Base-by-base conservation (phyloP, 345 rosid species). In the Aurinia saxatilis region DNA sequence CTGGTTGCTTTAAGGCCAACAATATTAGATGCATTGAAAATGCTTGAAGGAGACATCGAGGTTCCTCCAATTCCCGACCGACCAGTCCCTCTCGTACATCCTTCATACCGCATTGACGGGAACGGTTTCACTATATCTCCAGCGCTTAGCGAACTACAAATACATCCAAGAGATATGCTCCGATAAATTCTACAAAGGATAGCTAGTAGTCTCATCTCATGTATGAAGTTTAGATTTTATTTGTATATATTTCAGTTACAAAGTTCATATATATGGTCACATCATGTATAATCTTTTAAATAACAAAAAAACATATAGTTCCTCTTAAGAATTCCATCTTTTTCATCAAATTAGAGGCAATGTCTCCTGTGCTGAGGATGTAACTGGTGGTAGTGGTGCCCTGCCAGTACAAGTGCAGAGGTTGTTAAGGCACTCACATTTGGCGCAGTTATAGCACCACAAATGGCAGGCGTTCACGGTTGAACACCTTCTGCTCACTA, bases 1-100 rank as follows among this genome's bases (percentile, higher is more conserved):
- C 84, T 92, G 91, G 98, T 89, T 50, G 93, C 95, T 57, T 62
- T 87, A 12, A 84, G 95, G 78, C 98, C 96, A 23, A 85, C 93
- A 35, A 85, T 85, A 27, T 37, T 73, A 42, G 96, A 87, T 47
- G 96, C 98, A 11, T 64, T 92, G 64, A 89, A 79, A 70, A 87
- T 92, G 98, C 71, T 92, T 40, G 95, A 92, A 79, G 96, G 95
- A 35, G 98, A 91, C 37, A 77, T 82, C 19, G 95, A 92, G 57
- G 93, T 89, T 50, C 95, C 95, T 8, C 57, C 78, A 0, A 78
- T 89, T 48, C 91, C 96, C 0, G 95, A 91, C 40, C 77, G 95
- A 59, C 96, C 98, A 15, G 60, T 68, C 58, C 77, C 77, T 6
- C 86, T 72, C 4, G 51, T 67, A 2, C 72, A 66, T 54, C 72